phyloP scores from a whole-genome alignment of 805 yeast genomes.

The Jamesozyma spencerorum region DNA sequence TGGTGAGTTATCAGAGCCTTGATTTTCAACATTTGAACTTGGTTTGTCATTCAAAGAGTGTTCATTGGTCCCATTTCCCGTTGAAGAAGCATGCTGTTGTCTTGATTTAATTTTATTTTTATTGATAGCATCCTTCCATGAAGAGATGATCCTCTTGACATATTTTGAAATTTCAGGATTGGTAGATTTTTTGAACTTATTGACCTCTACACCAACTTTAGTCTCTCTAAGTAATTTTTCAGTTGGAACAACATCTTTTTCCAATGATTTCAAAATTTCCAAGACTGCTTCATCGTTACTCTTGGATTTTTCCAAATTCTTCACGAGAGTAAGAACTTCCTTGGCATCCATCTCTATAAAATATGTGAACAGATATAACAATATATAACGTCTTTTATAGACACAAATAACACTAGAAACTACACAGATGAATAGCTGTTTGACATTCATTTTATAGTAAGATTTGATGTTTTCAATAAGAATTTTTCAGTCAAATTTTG shows the following conservation, averaged over 20 bases:
- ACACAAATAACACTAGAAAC: background rate
- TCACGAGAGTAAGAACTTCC: constrained; percentile 62
- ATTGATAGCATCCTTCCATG: constrained; percentile 86
- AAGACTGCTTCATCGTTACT: constrained; percentile 50
- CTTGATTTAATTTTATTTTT: constrained; percentile 39
- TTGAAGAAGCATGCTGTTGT: constrained; percentile 9
- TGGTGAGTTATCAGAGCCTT: constrained; percentile 8
- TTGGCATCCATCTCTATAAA: constrained; percentile 50
- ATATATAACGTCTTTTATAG: too few species aligned
- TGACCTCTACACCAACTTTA: constrained; percentile 94
- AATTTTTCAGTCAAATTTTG: too few species aligned
- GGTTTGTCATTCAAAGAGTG: background rate
- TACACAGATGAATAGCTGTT: background rate
- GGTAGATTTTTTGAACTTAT: constrained; percentile 63
- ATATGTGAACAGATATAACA: background rate
- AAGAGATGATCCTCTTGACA: constrained; percentile 73
- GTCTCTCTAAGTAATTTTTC: constrained; percentile 82
- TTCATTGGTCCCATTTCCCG: background rate
- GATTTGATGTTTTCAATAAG: too few species aligned
- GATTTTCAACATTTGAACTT: too few species aligned
- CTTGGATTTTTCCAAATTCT: constrained; percentile 63
- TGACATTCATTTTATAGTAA: background rate
- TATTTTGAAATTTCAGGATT: constrained; percentile 58
- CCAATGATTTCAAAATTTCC: constrained; percentile 55
- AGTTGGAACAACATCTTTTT: constrained; percentile 67